phyloP scores from a whole-genome alignment of 1,284 basidiomycete species.

The Boletus holoroseus region DNA sequence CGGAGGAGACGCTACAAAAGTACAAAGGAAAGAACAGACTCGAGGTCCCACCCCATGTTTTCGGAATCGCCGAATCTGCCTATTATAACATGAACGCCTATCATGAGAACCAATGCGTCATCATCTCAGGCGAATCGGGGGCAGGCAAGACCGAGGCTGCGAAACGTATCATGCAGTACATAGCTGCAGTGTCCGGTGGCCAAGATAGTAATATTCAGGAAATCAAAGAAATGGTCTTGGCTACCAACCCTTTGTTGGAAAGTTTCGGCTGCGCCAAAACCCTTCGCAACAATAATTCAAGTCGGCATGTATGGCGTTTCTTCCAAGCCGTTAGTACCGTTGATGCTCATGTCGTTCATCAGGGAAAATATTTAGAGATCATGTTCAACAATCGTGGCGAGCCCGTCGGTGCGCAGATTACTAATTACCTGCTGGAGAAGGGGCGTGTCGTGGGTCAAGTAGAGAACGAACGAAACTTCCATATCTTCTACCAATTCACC shows the following conservation, averaged over 20 bases:
- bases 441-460: conserved; percentile 96
- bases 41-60: conserved; percentile 97
- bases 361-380: conserved; percentile 99
- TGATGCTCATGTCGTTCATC: conserved; percentile 15
- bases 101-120: conserved; percentile 99
- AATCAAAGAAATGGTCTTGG: conserved; percentile 99
- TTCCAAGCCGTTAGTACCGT: neutral
- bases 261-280: conserved; percentile 99
- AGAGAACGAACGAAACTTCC: conserved; percentile 95
- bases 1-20: conserved; percentile 76
- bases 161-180: conserved; percentile 99
- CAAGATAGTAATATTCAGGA: conserved; percentile 85
- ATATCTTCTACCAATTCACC: conserved; percentile 99
- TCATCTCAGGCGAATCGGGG: conserved; percentile 98
- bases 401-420: conserved; percentile 96
- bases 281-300: conserved; percentile 96
- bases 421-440: conserved; percentile 98
- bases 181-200: conserved; percentile 91
- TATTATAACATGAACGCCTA: conserved; percentile 99
- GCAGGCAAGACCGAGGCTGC: conserved; percentile 97
- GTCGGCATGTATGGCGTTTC: conserved; percentile 77
- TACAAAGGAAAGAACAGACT: conserved; percentile 98
- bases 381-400: conserved; percentile 95
- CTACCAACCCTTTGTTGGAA: conserved; percentile 96
- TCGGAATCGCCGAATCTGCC: conserved; percentile 92